Conservation (phyloP, 2,329 filamentous ascomycete genomes). For the Ascochyta rabiei region DNA sequence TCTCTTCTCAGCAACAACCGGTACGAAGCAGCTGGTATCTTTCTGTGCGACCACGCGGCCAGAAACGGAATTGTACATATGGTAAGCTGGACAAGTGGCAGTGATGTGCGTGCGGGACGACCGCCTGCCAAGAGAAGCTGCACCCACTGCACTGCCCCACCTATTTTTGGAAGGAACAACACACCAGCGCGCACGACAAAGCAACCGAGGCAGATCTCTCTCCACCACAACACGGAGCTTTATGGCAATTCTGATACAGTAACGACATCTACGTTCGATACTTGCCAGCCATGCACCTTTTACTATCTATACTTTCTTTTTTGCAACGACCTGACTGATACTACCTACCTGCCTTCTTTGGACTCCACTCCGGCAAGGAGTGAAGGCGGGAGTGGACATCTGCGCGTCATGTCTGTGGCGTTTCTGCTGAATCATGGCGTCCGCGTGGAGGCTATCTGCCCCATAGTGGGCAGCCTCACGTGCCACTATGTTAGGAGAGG, state of each 20-base stretch:
- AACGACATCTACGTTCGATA: neutral
- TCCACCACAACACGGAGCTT: slow-evolving; percentile 3
- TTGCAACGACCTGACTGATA: neutral
- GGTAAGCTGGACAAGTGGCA: slow-evolving; percentile 23
- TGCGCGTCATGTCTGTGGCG: slow-evolving; percentile 2
- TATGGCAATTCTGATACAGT: slow-evolving; percentile 2
- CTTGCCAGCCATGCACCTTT: neutral
- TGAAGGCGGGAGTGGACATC: neutral
- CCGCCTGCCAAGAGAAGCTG: slow-evolving; percentile 21
- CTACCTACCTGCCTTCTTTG: neutral
- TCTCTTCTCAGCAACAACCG: slow-evolving; percentile 22
- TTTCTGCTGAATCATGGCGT: slow-evolving; percentile 6
- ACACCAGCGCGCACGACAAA: slow-evolving; percentile 19
- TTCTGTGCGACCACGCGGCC: slow-evolving; percentile 1
- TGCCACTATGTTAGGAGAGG: neutral
- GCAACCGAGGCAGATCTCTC: slow-evolving; percentile 21
- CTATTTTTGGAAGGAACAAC: slow-evolving; percentile 36
- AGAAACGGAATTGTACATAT: slow-evolving; percentile 6
- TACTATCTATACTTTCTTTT: neutral
- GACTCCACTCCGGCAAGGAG: neutral
- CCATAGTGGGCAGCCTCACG: neutral
- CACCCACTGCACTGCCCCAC: slow-evolving; percentile 33
- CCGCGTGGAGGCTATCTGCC: neutral
- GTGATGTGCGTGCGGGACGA: slow-evolving; percentile 24
- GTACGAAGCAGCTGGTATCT: neutral